Evolutionary conservation across 176 grass and related monocot genomes (phyloP).

Genomic region (Rhynchospora pubera): DNA sequence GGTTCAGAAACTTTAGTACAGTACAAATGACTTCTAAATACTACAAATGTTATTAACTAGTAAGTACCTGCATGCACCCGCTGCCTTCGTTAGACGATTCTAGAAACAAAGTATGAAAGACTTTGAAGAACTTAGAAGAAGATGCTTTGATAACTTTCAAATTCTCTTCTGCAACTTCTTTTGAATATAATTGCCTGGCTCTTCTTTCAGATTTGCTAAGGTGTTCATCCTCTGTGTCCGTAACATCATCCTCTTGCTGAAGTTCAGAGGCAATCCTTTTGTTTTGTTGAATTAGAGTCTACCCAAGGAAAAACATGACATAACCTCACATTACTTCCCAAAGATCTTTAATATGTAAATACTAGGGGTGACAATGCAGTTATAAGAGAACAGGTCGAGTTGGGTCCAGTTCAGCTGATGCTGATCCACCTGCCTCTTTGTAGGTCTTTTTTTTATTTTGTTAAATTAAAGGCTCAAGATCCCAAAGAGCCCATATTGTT

Average conservation of each 20-base stretch:
- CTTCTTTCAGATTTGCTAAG: constrained; percentile 61
- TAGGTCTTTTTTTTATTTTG: background rate
- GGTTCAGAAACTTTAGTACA: background rate
- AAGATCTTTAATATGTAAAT: constrained; percentile 8
- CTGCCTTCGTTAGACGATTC: constrained; percentile 44
- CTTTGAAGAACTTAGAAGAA: constrained; percentile 59
- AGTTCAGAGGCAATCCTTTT: constrained; percentile 41
- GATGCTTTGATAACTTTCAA: constrained; percentile 60
- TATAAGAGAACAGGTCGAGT: constrained; percentile 20
- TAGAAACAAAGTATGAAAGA: constrained; percentile 78
- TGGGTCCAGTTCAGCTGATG: background rate
- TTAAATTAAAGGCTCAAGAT: background rate
- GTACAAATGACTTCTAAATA: background rate
- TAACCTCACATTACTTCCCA: background rate
- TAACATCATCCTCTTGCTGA: constrained; percentile 27
- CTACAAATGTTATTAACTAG: constrained; percentile 9
- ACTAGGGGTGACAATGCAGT: constrained; percentile 7
- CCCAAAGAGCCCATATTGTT: background rate
- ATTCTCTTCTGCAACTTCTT: constrained; percentile 64
- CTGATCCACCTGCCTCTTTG: background rate
- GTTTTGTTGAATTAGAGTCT: constrained; percentile 94
- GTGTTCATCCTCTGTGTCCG: constrained; percentile 36
- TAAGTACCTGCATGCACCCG: constrained; percentile 69
- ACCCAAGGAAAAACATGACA: constrained; percentile 23
- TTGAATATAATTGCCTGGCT: constrained; percentile 49